Percentiles rank a stretch among this genome's conserved stretches.
Evolutionary conservation across 1,139 yeast genomes (phyloP).

Genomic region (Kodamaea anthophila): DNA sequence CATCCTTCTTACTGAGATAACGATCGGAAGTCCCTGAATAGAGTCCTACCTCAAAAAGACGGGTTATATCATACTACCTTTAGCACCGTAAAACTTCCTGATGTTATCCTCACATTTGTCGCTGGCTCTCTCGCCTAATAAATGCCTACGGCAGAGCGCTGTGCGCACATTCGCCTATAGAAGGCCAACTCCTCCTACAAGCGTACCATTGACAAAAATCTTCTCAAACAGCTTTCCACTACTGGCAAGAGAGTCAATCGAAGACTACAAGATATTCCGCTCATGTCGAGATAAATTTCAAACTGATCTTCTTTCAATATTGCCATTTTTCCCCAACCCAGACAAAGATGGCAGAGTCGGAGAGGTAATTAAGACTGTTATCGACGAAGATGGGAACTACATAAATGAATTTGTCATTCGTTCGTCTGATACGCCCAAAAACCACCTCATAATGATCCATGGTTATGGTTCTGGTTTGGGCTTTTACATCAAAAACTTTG

Average conservation of each 20-base stretch:
- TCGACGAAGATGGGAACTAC: conserved; percentile 38
- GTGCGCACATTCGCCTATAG: conserved; percentile 19
- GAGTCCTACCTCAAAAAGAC: too few relatives aligned
- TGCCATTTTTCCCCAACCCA: conserved; percentile 35
- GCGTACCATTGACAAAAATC: conserved; percentile 50
- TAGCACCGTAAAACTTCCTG: too few relatives aligned
- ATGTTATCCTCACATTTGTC: too few relatives aligned
- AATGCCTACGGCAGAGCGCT: too few relatives aligned
- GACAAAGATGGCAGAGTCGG: conserved; percentile 28
- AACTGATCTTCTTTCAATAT: conserved; percentile 39
- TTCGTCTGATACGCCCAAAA: conserved; percentile 16
- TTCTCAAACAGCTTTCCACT: conserved; percentile 55
- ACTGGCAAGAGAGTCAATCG: conserved; percentile 42
- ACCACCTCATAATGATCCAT: conserved; percentile 63
- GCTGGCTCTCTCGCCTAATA: too few relatives aligned
- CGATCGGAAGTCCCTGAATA: too few relatives aligned
- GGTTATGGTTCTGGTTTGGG: conserved; percentile 82
- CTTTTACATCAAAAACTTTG: conserved; percentile 58
- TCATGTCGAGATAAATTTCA: conserved; percentile 44
- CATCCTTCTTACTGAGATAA: too few relatives aligned
- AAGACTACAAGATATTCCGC: conserved; percentile 39
- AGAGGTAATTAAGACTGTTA: conserved; percentile 28
- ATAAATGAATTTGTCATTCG: conserved; percentile 61
- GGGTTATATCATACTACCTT: too few relatives aligned
- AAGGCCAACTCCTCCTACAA: conserved; percentile 56